These are phyloP conservation scores for Panicum hallii DNA, from an alignment of 202 grass and related monocot genomes.

Conservation along the genomic window DNA sequence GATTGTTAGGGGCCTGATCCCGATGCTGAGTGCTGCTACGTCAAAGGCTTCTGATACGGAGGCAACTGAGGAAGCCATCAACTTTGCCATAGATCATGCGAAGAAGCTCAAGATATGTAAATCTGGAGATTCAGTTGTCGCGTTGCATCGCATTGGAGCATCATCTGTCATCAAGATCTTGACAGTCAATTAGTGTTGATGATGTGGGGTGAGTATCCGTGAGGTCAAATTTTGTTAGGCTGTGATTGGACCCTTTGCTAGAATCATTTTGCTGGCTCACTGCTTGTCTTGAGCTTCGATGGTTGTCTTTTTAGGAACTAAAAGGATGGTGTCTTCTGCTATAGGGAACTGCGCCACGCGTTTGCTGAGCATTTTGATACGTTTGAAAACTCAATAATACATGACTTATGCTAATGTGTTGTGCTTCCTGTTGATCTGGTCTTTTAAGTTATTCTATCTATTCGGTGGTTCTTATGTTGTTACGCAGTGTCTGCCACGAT, in stretches of 20 bases:
- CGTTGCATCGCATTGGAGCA: slow-evolving; percentile 65
- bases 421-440: background rate
- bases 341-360: slow-evolving; percentile 9
- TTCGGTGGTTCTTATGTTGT: background rate
- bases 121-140: slow-evolving; percentile 70
- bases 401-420: background rate
- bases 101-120: slow-evolving; percentile 75
- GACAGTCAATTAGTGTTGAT: slow-evolving; percentile 49
- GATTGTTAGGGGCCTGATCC: slow-evolving; percentile 77
- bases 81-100: slow-evolving; percentile 60
- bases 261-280: slow-evolving; percentile 35
- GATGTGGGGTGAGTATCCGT: background rate
- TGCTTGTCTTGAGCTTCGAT: slow-evolving; percentile 14
- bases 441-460: background rate
- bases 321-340: background rate
- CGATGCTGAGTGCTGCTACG: slow-evolving; percentile 65
- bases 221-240: slow-evolving; percentile 56
- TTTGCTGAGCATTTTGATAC: slow-evolving; percentile 31
- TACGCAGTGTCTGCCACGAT: background rate
- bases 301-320: slow-evolving; percentile 26
- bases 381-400: slow-evolving; percentile 28
- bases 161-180: slow-evolving; percentile 71
- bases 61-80: slow-evolving; percentile 71
- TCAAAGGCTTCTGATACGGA: slow-evolving; percentile 76
- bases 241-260: slow-evolving; percentile 33